These are phyloP conservation scores for Gloeopeniophorella convolvens DNA, from an alignment of 768 basidiomycete species.

Conservation along the genomic window DNA sequence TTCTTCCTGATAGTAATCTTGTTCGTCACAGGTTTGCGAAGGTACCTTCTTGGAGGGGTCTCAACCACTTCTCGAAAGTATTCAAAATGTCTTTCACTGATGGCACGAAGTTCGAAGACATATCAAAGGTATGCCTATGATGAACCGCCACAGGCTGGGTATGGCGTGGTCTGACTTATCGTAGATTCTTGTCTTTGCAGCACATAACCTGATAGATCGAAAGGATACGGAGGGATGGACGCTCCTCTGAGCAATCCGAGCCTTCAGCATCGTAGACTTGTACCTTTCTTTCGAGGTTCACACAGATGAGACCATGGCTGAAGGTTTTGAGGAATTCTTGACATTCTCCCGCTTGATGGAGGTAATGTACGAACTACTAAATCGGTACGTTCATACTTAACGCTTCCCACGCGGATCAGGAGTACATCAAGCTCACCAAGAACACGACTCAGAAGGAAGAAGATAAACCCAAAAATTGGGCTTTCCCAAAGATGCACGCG, in stretches of 20 bases:
- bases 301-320: not conserved
- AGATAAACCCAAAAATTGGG: no score
- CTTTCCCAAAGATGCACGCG: not conserved
- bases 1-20: not conserved
- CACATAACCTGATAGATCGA: no score
- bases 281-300: not conserved
- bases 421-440: no score
- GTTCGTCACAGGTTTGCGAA: conserved; percentile 22
- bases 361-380: no score
- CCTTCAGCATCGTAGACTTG: not conserved
- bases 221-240: no score
- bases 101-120: conserved; percentile 32
- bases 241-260: no score
- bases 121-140: conserved; percentile 28
- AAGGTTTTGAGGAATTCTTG: not conserved
- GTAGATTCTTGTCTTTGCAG: no score
- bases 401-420: no score
- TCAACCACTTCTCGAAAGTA: conserved; percentile 30
- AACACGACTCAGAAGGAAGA: not conserved
- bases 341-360: no score
- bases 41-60: conserved; percentile 30
- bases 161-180: no score
- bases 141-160: no score
- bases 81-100: conserved; percentile 29
- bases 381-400: no score